Base-by-base conservation (phyloP, 306 rosid genomes). In the Hippophae rhamnoides region DNA sequence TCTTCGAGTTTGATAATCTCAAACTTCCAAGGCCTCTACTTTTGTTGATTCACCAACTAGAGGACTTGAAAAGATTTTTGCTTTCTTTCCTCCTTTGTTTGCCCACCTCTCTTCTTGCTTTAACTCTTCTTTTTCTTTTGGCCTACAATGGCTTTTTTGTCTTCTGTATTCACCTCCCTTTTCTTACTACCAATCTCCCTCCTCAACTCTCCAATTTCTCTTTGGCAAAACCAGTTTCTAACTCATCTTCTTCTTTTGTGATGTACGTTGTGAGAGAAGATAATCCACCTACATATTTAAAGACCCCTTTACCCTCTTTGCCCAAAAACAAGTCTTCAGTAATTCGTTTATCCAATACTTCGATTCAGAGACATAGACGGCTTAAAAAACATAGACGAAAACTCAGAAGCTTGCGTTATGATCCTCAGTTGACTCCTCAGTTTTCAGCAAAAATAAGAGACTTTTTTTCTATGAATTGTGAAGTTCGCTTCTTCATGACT, bases 401-500 rank as follows among this genome's bases (percentile, higher is more conserved):
- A 63, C 78, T 75, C 10, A 72, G 72, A 64, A 69, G 69, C 13
- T 25, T 83, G 9, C 76, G 61, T 5, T 26, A 73, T 0, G 74
- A 82, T 43, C 23, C 62, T 9, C 65, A 52, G 42, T 41, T 12
- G 41, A 18, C 65, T 27, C 23, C n/a, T 52, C 47, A 5, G 26
- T 72, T 92, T 71, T 54, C 79, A 5, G 50, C 71, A 31, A 81
- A 76, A 44, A 60, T 92, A 10, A 47, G 47, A 48, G 68, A 74
- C 9, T 92, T 92, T 72, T 74, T 83, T 53, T 54, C 13, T 38
- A 68, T 64, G 10, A 80, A 73, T 14, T 87, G 98, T 67, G 67
- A 79, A 65, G 45, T 70, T 13, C 74, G 84, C 47, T 85, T 92
- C 69, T 92, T 92, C 61, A 92, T 92, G 90, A 92, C 95, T 49